Conservation (phyloP, 768 basidiomycete species). For the Xanthoconium stramineum region DNA sequence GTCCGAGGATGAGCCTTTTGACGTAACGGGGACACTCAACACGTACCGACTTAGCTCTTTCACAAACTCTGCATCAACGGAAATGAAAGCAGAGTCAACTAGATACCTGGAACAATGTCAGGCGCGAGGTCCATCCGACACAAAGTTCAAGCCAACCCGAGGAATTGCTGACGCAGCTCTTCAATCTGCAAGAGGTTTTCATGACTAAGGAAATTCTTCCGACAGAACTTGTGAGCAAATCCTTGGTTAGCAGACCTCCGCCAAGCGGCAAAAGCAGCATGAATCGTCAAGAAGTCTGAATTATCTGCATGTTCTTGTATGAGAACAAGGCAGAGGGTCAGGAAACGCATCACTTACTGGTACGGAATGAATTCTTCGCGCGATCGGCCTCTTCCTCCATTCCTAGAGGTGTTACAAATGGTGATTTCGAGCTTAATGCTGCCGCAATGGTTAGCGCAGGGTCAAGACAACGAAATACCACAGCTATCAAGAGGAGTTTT, state of each 20-base stretch:
- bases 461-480: conserved; percentile 86
- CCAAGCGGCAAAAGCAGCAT: conserved; percentile 89
- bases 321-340: neutral
- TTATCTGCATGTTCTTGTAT: conserved; percentile 54
- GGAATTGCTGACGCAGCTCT: conserved; percentile 88
- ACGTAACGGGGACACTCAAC: neutral
- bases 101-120: conserved; percentile 56
- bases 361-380: conserved; percentile 76
- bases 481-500: conserved; percentile 84
- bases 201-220: conserved; percentile 75
- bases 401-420: conserved; percentile 88
- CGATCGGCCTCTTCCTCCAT: conserved; percentile 82
- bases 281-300: conserved; percentile 92
- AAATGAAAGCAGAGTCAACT: conserved; percentile 84
- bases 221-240: conserved; percentile 72
- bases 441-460: conserved; percentile 97
- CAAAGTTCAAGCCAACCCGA: conserved; percentile 45
- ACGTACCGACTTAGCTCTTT: conserved; percentile 66
- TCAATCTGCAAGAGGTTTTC: conserved; percentile 97
- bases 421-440: conserved; percentile 87
- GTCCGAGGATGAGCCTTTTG: conserved; percentile 2
- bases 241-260: conserved; percentile 61
- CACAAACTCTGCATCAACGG: conserved; percentile 59
- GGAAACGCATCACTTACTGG: conserved; percentile 45
- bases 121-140: neutral